Evolutionary conservation across 2,329 filamentous ascomycete genomes (phyloP).

Genomic region (Colletotrichum salicis): DNA sequence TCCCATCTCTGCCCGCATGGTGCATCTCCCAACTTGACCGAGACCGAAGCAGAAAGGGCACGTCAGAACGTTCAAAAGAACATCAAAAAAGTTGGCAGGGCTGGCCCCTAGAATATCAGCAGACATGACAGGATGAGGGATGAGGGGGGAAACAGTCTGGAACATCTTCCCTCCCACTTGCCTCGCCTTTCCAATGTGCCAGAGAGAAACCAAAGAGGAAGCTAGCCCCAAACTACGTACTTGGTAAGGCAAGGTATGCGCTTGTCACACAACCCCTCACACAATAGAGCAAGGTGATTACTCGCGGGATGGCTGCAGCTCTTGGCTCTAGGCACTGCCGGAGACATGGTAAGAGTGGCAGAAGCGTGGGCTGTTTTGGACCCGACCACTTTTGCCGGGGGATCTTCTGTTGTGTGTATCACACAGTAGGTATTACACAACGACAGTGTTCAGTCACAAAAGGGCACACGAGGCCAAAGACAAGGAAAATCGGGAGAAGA

Average conservation of each 20-base stretch:
- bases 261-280: too few relatives aligned
- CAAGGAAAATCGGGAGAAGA: not conserved
- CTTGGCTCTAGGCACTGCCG: not conserved
- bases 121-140: not conserved
- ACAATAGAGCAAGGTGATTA: not conserved
- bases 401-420: not conserved
- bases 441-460: not conserved
- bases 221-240: not conserved
- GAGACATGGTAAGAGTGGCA: not conserved
- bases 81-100: not conserved
- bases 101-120: not conserved
- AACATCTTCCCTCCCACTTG: not conserved
- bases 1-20: not conserved
- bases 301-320: not conserved
- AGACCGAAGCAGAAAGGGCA: too few relatives aligned
- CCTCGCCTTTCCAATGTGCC: not conserved
- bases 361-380: not conserved
- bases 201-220: not conserved
- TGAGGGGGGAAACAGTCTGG: too few relatives aligned
- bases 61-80: too few relatives aligned
- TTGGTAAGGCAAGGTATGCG: too few relatives aligned
- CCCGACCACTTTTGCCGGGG: not conserved
- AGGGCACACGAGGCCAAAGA: not conserved
- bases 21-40: not conserved
- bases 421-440: not conserved